These are phyloP conservation scores for Dalbergia cochinchinensis DNA, from an alignment of 306 rosid genomes.

Conservation along the genomic window DNA sequence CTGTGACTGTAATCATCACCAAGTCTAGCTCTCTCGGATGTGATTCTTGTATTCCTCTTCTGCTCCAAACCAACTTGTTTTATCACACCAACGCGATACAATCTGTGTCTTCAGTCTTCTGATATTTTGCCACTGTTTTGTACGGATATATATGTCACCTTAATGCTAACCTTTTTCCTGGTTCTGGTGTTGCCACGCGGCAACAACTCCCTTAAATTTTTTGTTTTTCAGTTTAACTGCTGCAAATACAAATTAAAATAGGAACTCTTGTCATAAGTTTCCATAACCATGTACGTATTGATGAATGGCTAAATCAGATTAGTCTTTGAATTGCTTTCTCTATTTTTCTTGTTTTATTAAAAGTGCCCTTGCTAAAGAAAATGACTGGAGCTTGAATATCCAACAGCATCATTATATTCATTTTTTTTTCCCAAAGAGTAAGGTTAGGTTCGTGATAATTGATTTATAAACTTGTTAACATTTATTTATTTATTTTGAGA, in stretches of 20 bases:
- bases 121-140: not conserved
- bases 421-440: no score
- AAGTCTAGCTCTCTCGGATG: not conserved
- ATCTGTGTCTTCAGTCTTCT: not conserved
- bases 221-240: not conserved
- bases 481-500: no score
- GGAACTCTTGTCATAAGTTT: no score
- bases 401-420: no score
- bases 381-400: no score
- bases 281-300: no score
- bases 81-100: not conserved
- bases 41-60: not conserved
- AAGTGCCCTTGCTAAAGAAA: no score
- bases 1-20: slow-evolving; percentile 1
- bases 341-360: no score
- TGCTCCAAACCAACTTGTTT: not conserved
- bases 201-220: not conserved
- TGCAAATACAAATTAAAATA: not conserved
- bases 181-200: slow-evolving; percentile 45
- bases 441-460: no score
- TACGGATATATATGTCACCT: not conserved
- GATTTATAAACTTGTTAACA: no score
- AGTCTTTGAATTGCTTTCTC: no score
- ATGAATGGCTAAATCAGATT: no score
- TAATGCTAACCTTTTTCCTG: slow-evolving; percentile 15